Base-by-base conservation (phyloP, 2,329 filamentous ascomycete genomes). In the Endocalyx cinctus region DNA sequence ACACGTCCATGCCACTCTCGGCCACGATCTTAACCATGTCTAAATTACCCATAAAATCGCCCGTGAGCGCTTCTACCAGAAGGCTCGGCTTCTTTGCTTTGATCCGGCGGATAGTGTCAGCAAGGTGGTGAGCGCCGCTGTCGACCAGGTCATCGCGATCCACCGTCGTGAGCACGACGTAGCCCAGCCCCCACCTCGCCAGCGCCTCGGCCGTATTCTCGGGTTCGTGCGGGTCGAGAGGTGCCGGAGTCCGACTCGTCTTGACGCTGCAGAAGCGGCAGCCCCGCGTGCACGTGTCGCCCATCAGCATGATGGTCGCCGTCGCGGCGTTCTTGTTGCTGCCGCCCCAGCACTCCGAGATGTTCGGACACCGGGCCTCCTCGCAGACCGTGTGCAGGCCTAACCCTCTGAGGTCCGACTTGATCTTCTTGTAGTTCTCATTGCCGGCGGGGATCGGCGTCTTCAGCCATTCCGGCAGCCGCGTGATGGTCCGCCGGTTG, bases 281-380 rank as follows among this genome's bases (percentile, higher is more conserved):
- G 13, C 90, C 92, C 39, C 92, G 77, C 13, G 92, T 98, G 64
- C 92, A 98, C 7, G 90, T 97, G 61, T 98, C 92, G 45, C 92
- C 92, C 89, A 97, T 97, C 29, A 98, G 69, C 92, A 98, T 98
- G 62, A 98, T 97, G 10, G 92, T 98, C 3, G 92, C 92, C 19
- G 92, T 98, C 5, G 92, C 92, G 17, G 87, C 83, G 46, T 79
- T 82, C 68, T 95, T 95, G 59, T 84, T 79, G 55, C 73, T 79
- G 20, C 92, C 92, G 41, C 92, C 92, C 92, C 92, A 98, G 69
- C 92, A 98, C 59, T 97, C 90, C 43, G 84, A 88, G 41, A 98
- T 95, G 63, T 98, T 98, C 41, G 92, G 92, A 63, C 92, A 98
- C 46, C 88, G 79, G 2, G 92, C 92, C 67, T 98, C 92, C 66